These are phyloP conservation scores for Dissophora ornata DNA, from an alignment of 192 early-diverging fungal genomes.

Conservation along the genomic window DNA sequence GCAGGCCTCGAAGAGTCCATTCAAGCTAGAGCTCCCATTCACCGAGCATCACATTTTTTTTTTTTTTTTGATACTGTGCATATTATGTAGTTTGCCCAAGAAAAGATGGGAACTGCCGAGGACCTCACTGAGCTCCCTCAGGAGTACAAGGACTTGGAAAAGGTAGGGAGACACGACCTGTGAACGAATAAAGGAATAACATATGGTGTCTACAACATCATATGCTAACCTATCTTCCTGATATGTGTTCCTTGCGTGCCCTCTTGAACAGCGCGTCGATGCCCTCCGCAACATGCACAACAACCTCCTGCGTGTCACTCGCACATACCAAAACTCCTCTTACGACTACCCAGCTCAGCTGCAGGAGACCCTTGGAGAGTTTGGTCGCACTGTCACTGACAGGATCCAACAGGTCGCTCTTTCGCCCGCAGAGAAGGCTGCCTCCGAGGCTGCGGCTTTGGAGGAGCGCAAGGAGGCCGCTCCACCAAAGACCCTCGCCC, in stretches of 20 bases:
- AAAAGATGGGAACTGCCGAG: conserved; percentile 81
- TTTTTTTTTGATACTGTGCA: too few species aligned
- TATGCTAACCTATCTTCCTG: too few species aligned
- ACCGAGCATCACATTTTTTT: too few species aligned
- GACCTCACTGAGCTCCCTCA: conserved; percentile 93
- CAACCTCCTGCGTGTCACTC: conserved; percentile 78
- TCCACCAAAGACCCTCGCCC: conserved; percentile 71
- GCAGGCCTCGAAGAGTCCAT: too few species aligned
- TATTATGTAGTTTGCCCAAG: conserved; percentile 95
- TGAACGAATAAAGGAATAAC: too few species aligned
- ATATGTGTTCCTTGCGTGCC: too few species aligned
- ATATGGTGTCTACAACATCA: too few species aligned
- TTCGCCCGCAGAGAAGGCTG: conserved; percentile 65
- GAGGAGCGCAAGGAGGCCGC: conserved; percentile 40
- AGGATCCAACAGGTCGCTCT: conserved; percentile 68
- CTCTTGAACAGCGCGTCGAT: conserved; percentile 87
- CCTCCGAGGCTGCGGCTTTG: conserved; percentile 41
- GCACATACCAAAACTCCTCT: conserved; percentile 76
- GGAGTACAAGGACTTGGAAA: conserved; percentile 93
- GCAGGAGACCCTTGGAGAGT: conserved; percentile 76
- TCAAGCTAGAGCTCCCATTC: too few species aligned
- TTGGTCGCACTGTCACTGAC: conserved; percentile 74
- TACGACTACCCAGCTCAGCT: conserved; percentile 82
- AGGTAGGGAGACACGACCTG: conserved; percentile 61
- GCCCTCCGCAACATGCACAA: conserved; percentile 75